Base-by-base conservation (phyloP, 208 protist genomes). In the Crithidia bombi region DNA sequence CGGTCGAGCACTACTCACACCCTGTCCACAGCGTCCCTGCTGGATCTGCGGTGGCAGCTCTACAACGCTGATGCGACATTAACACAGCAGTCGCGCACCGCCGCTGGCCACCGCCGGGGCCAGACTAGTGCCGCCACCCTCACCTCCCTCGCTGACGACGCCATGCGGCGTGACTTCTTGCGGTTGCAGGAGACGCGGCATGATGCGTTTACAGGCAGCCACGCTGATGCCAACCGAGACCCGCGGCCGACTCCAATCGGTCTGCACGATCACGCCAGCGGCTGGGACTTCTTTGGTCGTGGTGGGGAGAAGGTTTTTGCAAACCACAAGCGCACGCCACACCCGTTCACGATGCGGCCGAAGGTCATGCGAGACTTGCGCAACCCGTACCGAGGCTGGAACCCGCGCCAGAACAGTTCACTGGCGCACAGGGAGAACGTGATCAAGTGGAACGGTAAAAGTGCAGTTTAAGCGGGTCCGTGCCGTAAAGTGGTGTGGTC, bases 371-470 rank as follows among this genome's bases (percentile, higher is more conserved):
- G 89, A 2, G 59, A 79, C 5, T 55, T 87, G 12, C 75, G 77
- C 28, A 81, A 96, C 61, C 89, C 92, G 30, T 91, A 91, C 69
- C 83, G 92, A 21, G 79, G 88, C 11, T 96, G 92, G 90, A 90
- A 69, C 65, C 83, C 81, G 30, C 64, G 71, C 32, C 77, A 81
- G 44, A 96, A 94, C 86, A 96, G 89, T 69, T 86, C 69, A 33
- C 74, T 86, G 25, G 92, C 81, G 12, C 92, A 96, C 69, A 78
- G 79, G 55, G 91, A 94, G 72, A 87, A 89, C 36, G 89, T 96
- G 15, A 66, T 79, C 38, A 96, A 96, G 79, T 96, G 91, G 91
- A 96, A 94, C 54, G 85, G 86, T 4, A 71, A 83, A 30, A 93
- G 86, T 56, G 69, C 87, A 19, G 89, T 94, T 3, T 96, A 75